Conservation (phyloP, 2,329 filamentous ascomycete genomes). For the Huntiella omanensis region DNA sequence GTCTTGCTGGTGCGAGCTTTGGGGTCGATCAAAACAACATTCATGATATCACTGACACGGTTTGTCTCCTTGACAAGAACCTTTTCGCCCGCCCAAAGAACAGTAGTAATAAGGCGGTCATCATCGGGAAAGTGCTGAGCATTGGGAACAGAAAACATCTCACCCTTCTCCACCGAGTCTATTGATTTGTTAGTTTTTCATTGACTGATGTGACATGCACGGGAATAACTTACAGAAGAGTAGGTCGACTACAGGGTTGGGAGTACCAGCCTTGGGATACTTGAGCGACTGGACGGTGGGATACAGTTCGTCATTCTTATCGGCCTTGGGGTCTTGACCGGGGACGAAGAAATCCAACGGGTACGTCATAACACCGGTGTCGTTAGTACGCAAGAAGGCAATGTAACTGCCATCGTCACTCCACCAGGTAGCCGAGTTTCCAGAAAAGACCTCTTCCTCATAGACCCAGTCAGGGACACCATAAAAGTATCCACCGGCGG, state of each 20-base stretch:
- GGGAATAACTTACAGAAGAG: slow-evolving; percentile 40
- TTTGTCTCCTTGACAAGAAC: slow-evolving; percentile 86
- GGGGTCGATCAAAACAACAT: slow-evolving; percentile 72
- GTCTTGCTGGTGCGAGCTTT: slow-evolving; percentile 52
- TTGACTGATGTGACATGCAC: background rate
- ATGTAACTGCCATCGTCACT: slow-evolving; percentile 74
- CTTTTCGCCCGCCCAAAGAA: slow-evolving; percentile 74
- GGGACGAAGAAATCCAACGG: slow-evolving; percentile 87
- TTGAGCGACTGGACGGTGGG: slow-evolving; percentile 86
- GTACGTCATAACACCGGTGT: slow-evolving; percentile 77
- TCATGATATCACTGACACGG: slow-evolving; percentile 78
- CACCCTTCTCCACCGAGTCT: slow-evolving; percentile 53
- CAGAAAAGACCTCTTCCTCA: slow-evolving; percentile 47
- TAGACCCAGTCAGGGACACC: slow-evolving; percentile 97
- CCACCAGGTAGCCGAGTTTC: slow-evolving; percentile 86
- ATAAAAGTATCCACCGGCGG: slow-evolving; percentile 78
- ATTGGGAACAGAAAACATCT: slow-evolving; percentile 65
- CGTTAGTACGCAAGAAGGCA: slow-evolving; percentile 84
- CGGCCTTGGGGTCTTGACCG: slow-evolving; percentile 55
- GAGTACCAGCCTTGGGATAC: slow-evolving; percentile 87
- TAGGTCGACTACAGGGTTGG: slow-evolving; percentile 77
- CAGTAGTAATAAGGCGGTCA: slow-evolving; percentile 77
- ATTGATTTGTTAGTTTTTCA: background rate
- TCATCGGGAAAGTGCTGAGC: slow-evolving; percentile 60
- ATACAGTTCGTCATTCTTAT: slow-evolving; percentile 67